These are phyloP conservation scores for Pugionium dolabratum DNA, from an alignment of 345 rosid species.

Conservation along the genomic window DNA sequence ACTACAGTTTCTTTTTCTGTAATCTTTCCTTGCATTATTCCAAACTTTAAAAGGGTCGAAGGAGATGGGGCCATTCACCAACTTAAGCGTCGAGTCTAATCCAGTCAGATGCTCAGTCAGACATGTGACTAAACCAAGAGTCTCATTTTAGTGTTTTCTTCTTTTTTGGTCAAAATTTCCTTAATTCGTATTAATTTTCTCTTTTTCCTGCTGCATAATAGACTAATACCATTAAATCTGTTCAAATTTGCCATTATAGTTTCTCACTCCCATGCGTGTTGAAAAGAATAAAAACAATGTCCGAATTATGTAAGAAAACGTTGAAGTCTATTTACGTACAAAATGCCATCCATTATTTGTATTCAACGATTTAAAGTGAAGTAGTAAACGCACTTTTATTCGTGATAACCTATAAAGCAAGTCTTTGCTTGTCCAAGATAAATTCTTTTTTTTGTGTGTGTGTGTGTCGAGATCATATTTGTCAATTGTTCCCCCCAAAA, in stretches of 20 bases:
- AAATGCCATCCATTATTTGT: slow-evolving; percentile 9
- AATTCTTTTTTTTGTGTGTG: neutral
- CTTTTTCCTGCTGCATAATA: slow-evolving; percentile 23
- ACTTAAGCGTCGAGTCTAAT: slow-evolving; percentile 41
- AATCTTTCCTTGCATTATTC: slow-evolving; percentile 12
- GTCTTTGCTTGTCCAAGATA: slow-evolving; percentile 14
- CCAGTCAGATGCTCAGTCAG: slow-evolving; percentile 43
- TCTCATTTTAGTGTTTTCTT: slow-evolving; percentile 26
- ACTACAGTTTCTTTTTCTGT: neutral
- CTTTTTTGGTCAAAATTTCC: slow-evolving; percentile 10
- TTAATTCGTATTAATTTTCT: slow-evolving; percentile 22
- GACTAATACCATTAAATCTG: slow-evolving; percentile 16
- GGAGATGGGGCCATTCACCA: slow-evolving; percentile 31
- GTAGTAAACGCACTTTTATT: slow-evolving; percentile 2
- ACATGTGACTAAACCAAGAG: slow-evolving; percentile 33
- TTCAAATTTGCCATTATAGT: slow-evolving; percentile 21
- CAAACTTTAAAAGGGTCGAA: slow-evolving; percentile 14
- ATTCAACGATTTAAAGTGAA: slow-evolving; percentile 15
- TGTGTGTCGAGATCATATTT: neutral
- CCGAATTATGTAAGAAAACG: slow-evolving; percentile 9
- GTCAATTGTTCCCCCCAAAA: neutral
- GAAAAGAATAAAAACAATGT: slow-evolving; percentile 25
- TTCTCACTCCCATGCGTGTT: slow-evolving; percentile 31
- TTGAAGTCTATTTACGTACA: slow-evolving; percentile 19
- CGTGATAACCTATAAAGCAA: slow-evolving; percentile 9